Evolutionary conservation across 495 filamentous ascomycete species (phyloP), one percentile per base, ranked within the genome.

Genomic region (Daldinia childiae): DNA sequence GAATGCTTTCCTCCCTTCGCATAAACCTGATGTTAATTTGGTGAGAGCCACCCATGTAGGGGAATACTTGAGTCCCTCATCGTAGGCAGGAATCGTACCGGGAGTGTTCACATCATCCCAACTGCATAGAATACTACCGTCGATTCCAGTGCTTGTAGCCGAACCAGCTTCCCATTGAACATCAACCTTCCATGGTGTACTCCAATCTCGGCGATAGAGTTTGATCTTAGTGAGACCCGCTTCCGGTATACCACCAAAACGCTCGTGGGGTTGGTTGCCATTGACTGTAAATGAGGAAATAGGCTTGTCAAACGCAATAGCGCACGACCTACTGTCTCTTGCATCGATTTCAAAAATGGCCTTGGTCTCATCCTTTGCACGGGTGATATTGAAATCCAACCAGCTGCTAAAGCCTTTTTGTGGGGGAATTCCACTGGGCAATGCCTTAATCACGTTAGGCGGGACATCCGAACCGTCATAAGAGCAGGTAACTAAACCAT

Each of bases 91-190:
- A 56, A 99, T 95, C 7, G 84, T 80, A 3, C 89, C 90, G 9
- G 77, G 75, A 11, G 80, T 82, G 69, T 97, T 97, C 30, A 87
- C 88, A 81, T 98, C 95, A 71, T 89, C 92, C 95, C 95, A 99
- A 15, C 92, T 78, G 82, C 95, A 98, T 9, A 91, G 85, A 4
- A 94, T 88, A 51, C 82, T 84, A 0, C 94, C 94, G 66, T 87
- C 86, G 55, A 95, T 76, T 7, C 83, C 84, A 9, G 71, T 74
- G 11, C 64, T 70, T 17, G 39, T 43, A 60, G 74, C 58, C 11
- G 54, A 75, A 4, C 71, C 59, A 3, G 78, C 75, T 45, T 83
- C 77, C 90, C 94, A 95, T 36, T 87, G 81, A 0, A 97, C 86
- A 72, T 91, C 88, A 7, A 98, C 91, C 14, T 83, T 84, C 92